Conservation (phyloP, 768 basidiomycete genomes). For the Pleurotus citrinopileatus region DNA sequence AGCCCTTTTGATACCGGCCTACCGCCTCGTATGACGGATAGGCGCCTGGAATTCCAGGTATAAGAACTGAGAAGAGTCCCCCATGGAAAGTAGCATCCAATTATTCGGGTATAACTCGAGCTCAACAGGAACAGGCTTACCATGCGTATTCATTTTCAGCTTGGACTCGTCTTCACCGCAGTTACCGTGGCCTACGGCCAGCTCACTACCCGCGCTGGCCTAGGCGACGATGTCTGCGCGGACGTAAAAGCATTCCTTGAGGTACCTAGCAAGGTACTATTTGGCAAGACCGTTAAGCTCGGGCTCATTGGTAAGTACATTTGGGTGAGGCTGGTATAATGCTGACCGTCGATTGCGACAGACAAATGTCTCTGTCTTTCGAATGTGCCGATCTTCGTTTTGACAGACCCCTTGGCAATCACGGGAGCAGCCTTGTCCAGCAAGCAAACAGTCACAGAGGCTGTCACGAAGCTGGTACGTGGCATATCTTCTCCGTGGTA, state of each 20-base stretch:
- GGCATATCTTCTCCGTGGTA: background rate
- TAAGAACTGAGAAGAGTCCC: background rate
- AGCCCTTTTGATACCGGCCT: background rate
- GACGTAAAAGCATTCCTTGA: constrained; percentile 29
- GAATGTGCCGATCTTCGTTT: constrained; percentile 30
- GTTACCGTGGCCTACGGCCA: constrained; percentile 7
- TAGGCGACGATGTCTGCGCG: constrained; percentile 34
- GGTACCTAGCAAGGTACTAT: constrained; percentile 20
- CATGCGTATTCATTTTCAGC: background rate
- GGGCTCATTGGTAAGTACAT: constrained; percentile 28
- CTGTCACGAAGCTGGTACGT: constrained; percentile 34
- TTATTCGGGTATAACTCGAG: background rate
- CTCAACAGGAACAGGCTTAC: background rate
- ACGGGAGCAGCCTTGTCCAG: constrained; percentile 29
- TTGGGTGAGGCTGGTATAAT: background rate
- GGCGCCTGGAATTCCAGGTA: background rate
- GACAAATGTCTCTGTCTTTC: constrained; percentile 45
- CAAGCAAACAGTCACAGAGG: constrained; percentile 20
- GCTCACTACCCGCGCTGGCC: constrained; percentile 8
- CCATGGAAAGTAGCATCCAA: background rate
- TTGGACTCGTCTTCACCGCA: constrained; percentile 4
- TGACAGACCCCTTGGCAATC: constrained; percentile 26
- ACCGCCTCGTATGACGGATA: background rate
- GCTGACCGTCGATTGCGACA: constrained; percentile 13
- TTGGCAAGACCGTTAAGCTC: constrained; percentile 20